phyloP scores from a whole-genome alignment of 345 rosid species.

The Brassica nigra region DNA sequence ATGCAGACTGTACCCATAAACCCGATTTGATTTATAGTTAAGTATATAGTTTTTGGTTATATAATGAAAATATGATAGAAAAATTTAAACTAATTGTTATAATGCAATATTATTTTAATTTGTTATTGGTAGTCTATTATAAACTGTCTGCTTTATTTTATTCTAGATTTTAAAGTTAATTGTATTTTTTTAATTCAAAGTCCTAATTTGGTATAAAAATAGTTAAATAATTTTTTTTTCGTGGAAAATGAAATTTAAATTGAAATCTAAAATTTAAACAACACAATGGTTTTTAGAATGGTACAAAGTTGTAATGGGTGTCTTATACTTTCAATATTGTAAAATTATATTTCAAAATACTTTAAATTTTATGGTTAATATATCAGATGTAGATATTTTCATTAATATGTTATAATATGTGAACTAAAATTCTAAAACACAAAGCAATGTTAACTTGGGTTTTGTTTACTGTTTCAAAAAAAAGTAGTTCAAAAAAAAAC shows the following conservation, averaged over 20 bases:
- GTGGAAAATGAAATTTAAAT: neutral
- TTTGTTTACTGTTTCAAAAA: no score
- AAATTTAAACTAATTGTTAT: no score
- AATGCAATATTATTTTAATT: no score
- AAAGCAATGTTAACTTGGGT: no score
- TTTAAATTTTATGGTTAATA: neutral
- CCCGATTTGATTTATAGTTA: no score
- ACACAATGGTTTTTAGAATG: neutral
- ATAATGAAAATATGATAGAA: neutral
- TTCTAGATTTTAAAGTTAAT: neutral
- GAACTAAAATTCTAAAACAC: neutral
- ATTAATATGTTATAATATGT: neutral
- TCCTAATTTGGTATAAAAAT: neutral
- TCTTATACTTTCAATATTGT: neutral
- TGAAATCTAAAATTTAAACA: neutral
- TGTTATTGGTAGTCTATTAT: neutral
- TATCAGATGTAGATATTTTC: neutral
- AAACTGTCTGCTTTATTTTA: no score
- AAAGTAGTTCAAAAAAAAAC: no score
- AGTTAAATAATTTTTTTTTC: neutral
- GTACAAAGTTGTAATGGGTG: neutral
- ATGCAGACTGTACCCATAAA: no score
- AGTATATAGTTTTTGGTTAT: no score
- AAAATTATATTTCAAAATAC: neutral
- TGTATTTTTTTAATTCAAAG: neutral